Base-by-base conservation (phyloP, 371 early-diverging fungal species). In the Zychaea mexicana region DNA sequence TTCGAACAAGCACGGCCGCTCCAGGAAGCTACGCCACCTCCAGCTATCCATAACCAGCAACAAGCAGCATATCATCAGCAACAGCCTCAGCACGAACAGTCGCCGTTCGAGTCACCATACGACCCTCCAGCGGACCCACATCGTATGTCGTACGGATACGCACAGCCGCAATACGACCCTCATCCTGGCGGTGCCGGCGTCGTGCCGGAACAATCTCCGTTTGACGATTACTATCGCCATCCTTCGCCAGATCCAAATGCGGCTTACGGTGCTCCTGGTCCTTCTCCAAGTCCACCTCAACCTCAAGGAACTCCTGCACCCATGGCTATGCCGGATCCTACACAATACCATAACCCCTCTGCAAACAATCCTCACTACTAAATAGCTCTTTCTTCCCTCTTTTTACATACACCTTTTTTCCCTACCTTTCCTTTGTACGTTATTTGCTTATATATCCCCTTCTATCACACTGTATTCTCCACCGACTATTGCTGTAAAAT, bases 81-180 rank as follows among this genome's bases (percentile, higher is more conserved):
- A 6, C 42, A 42, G 22, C 49, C 10, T 22, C 58, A 33, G 22
- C 52, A 58, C 12, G 52, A 56, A 28, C 57, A 57, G 27, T 72
- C 67, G 4, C 72, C 68, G 8, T 72, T 72, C 52, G 72, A 72
- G 2, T 70, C 70, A 6, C 70, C 66, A 5, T 66, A 70, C 24
- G 70, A 65, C 57, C 70, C 70, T 33, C 63, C 70, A 28, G 52
- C 46, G 17, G 38, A 56, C 12, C n/a, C 57, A 3, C 49, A 49
- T 49, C 58, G 45, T 31, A 42, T 57, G 28, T 61, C 62, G 1
- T 61, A 61, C 9, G 62, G 60, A 21, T 60, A 60, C n/a, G 38
- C 32, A 53, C 57, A 53, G 28, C 46, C 53, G 15, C 67, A 52
- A 10, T 55, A 46, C n/a, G 61, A 62, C 24, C 61, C 67, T 46